Evolutionary conservation across 1,284 basidiomycete species (phyloP), one percentile per base, ranked within the genome.

Genomic region (Moniliophthora roreri): DNA sequence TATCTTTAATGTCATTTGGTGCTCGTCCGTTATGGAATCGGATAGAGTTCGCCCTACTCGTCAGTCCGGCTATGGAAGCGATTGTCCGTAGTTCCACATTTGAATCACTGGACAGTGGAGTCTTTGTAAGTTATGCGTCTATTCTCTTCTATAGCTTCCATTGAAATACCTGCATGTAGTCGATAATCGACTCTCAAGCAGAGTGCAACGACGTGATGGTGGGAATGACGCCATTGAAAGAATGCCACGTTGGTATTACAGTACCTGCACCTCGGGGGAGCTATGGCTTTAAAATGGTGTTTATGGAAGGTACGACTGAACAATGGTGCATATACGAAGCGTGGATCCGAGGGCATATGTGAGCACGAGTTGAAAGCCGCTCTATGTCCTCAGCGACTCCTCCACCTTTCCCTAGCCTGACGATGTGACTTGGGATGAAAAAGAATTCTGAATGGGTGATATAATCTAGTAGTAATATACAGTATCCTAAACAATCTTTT

Each of bases 281-380:
- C 11, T 48, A 38, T 10, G 38, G 36, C 53, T 75, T 78, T 60
- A 70, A 69, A 52, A 66, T 64, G 16, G 62, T 64, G 36, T 65
- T 73, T 20, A 51, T 59, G 26, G 61, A 64, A 40, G 65, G 72
- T 47, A 59, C 66, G 48, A 51, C 61, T 28, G 60, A 64, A 38
- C 61, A 61, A n/a, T 82, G 80, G 79, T 62, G 61, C 50, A 59
- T 83, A 45, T 65, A 74, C 54, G 81, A 79, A 58, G 62, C 80
- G 11, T 82, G 75, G 77, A 55, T 76, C 51, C 68, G 72, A 53
- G 69, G 63, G 45, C 52, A 42, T 26, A 18, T n/a, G 23, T 24
- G 28, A 32, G 16, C 23, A 16, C n/a, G 26, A 26, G 1, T 7
- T 50, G 3, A 37, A n/a, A 39, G 35, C 10, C 34, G 34, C 15